These are phyloP conservation scores for Trifolium repens DNA, from an alignment of 306 rosid genomes.

Conservation along the genomic window DNA sequence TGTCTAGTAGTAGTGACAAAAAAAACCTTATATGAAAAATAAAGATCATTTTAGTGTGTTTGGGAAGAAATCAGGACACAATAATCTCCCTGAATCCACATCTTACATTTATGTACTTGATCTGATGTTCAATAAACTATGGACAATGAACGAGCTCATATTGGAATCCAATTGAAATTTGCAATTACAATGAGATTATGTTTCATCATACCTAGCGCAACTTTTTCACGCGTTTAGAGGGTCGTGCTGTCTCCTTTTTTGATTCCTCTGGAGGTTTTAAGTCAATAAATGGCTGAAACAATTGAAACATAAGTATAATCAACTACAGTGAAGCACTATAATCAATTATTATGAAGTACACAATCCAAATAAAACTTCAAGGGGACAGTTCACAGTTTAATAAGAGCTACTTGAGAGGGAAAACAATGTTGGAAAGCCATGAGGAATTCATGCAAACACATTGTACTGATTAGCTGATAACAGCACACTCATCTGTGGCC, in stretches of 20 bases:
- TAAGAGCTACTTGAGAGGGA: slow-evolving; percentile 14
- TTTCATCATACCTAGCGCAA: slow-evolving; percentile 51
- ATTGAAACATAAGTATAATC: slow-evolving; percentile 30
- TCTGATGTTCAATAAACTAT: slow-evolving; percentile 11
- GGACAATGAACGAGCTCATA: slow-evolving; percentile 2
- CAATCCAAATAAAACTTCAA: slow-evolving; percentile 9
- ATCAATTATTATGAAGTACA: background rate
- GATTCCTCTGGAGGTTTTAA: slow-evolving; percentile 66
- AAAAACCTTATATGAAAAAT: slow-evolving; percentile 8
- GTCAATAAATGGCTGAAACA: slow-evolving; percentile 86
- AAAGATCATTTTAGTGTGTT: slow-evolving; percentile 13
- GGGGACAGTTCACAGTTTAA: background rate
- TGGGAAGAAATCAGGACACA: slow-evolving; percentile 5
- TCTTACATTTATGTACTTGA: background rate
- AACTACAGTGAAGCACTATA: slow-evolving; percentile 31
- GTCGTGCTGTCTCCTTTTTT: slow-evolving; percentile 69
- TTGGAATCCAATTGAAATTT: slow-evolving; percentile 24
- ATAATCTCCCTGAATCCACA: slow-evolving; percentile 19
- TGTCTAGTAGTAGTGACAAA: background rate
- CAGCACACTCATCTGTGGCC: slow-evolving; percentile 2
- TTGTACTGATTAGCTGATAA: background rate
- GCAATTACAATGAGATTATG: slow-evolving; percentile 10
- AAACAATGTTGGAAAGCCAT: background rate
- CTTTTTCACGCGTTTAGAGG: slow-evolving; percentile 72
- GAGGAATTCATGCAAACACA: background rate